Evolutionary conservation across 2,329 filamentous ascomycete genomes (phyloP).

Genomic region (Neonectria sp.): DNA sequence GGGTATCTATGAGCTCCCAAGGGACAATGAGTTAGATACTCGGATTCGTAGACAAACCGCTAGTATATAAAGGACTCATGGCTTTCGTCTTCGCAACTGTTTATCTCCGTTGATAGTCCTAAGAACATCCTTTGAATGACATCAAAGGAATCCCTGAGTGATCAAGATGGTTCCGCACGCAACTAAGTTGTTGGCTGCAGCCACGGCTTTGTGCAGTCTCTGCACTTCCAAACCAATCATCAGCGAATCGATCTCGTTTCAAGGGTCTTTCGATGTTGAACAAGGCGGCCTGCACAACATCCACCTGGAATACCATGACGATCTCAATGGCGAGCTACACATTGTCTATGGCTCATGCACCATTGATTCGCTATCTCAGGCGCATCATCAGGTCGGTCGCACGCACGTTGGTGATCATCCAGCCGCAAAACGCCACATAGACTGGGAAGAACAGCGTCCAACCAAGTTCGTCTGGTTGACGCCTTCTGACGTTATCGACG

Average conservation of each 20-base stretch:
- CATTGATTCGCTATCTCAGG: constrained; percentile 26
- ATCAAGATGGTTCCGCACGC: constrained; percentile 13
- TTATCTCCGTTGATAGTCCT: too few relatives aligned
- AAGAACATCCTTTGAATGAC: not conserved
- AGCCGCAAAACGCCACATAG: constrained; percentile 32
- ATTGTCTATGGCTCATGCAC: constrained; percentile 45
- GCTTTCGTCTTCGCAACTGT: too few relatives aligned
- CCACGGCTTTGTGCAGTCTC: constrained; percentile 5
- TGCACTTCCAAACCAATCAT: constrained; percentile 7
- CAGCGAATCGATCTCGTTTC: constrained; percentile 23
- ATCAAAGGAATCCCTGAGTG: not conserved
- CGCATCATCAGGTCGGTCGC: constrained; percentile 38
- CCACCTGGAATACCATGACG: constrained; percentile 34
- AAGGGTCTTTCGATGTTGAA: constrained; percentile 20
- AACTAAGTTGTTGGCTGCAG: constrained; percentile 5
- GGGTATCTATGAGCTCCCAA: not conserved
- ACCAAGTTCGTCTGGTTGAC: constrained; percentile 45
- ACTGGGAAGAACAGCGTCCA: constrained; percentile 22
- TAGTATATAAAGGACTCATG: not conserved
- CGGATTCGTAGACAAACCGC: not conserved
- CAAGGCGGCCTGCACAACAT: constrained; percentile 31
- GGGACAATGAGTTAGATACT: not conserved
- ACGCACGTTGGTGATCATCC: constrained; percentile 23
- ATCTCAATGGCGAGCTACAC: constrained; percentile 36
- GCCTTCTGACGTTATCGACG: constrained; percentile 42